Base-by-base conservation (phyloP, 83 land plant genomes). In the Picea engelmannii region DNA sequence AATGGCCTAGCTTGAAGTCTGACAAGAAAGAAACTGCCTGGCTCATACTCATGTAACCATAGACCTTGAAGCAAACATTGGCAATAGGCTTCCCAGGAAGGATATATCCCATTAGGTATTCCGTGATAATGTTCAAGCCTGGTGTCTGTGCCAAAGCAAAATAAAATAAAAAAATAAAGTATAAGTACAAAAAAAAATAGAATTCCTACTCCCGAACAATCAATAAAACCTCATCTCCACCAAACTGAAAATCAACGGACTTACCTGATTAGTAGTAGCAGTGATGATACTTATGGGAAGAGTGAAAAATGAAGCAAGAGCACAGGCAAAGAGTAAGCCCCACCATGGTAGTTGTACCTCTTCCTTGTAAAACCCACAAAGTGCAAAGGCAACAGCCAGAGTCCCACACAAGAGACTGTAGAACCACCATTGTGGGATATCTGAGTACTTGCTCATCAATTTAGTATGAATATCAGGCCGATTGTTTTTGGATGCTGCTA, bases 381-480 rank as follows among this genome's bases (percentile, higher is more conserved):
- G 83, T n/a, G 66, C 58, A 5, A 93, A 80, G 31, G 95, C 84
- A 6, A 89, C 70, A 3, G 25, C 70, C 12, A 95, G 13, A 21
- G 91, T 81, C 5, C 47, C 66, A 1, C n/a, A 76, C 40, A 93
- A 87, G 58, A 93, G 63, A 4, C 80, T 17, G 21, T 87, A 68
- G 69, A 93, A 95, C 98, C 98, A 95, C 89, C 89, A 86, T 7
- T 74, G 66, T 0, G 96, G 96, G 98, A 92, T 89, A 44, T 88
- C 89, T 38, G 80, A 77, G 66, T 95, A 95, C n/a, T 80, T 88
- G 80, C 66, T 84, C 98, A 95, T 95, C 82, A 93, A 79, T 71
- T 83, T 90, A 8, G 96, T 90, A 81, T 95, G 98, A 31, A 95
- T 87, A 76, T 95, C 98, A 38, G 40, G 40, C 40, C 2, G 40